Evolutionary conservation across 2,329 filamentous ascomycete species (phyloP).

Genomic region (Aspergillus neoniger): DNA sequence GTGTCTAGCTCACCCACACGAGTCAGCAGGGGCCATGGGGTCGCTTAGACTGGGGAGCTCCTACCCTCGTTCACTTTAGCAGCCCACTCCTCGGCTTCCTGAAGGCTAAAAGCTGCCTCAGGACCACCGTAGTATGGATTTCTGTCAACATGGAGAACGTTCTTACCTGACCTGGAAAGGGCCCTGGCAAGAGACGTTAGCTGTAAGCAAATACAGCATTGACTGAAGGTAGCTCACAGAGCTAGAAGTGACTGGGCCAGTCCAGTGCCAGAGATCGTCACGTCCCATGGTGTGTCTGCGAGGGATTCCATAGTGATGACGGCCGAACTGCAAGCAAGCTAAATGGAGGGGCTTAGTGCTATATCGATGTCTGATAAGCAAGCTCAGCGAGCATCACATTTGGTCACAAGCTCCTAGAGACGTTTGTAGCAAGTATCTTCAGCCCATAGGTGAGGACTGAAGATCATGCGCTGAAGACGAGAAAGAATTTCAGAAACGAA

Average conservation of each 20-base stretch:
- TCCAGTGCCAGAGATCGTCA: constrained; percentile 76
- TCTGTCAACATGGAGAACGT: constrained; percentile 83
- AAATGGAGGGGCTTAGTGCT: constrained; percentile 21
- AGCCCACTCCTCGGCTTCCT: constrained; percentile 78
- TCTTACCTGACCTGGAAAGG: constrained; percentile 87
- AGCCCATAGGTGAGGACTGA: constrained; percentile 23
- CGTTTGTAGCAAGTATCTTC: constrained; percentile 14
- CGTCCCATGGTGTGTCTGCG: constrained; percentile 74
- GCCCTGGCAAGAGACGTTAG: constrained; percentile 70
- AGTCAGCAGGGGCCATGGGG: constrained; percentile 24
- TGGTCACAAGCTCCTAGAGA: constrained; percentile 19
- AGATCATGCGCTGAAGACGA: constrained; percentile 14
- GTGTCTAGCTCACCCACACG: constrained; percentile 34
- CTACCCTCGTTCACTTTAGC: constrained; percentile 47
- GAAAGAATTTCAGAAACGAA: constrained; percentile 11
- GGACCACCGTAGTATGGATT: constrained; percentile 86
- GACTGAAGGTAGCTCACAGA: constrained; percentile 56
- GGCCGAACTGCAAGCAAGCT: constrained; percentile 20
- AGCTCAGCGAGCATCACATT: constrained; percentile 27
- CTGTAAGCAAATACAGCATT: constrained; percentile 31
- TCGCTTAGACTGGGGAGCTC: constrained; percentile 8
- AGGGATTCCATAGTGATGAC: constrained; percentile 67
- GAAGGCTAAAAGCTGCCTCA: constrained; percentile 81
- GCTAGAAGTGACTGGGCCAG: constrained; percentile 77
- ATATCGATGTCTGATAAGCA: constrained; percentile 17